Evolutionary conservation across 495 filamentous ascomycete species (phyloP).

Genomic region (Aspergillus mulundensis): DNA sequence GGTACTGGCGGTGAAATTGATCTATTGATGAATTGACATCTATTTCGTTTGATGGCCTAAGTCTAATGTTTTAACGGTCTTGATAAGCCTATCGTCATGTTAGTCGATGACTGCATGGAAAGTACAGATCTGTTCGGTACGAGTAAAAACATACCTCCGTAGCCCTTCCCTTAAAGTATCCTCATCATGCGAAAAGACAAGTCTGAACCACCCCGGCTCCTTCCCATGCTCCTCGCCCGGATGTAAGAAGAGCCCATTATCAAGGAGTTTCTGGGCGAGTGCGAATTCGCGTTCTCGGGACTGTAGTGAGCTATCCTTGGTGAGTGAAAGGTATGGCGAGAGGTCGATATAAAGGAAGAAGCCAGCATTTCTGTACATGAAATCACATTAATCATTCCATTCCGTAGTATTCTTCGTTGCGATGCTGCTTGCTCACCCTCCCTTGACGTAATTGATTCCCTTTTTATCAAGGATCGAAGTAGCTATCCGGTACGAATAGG

Average conservation of each 20-base stretch:
- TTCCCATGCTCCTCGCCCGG: constrained; percentile 38
- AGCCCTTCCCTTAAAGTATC: constrained; percentile 30
- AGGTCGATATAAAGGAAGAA: constrained; percentile 52
- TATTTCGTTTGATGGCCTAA: too few species aligned
- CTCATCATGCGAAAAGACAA: constrained; percentile 41
- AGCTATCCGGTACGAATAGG: constrained; percentile 21
- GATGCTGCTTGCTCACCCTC: constrained; percentile 19
- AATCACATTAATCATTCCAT: too few species aligned
- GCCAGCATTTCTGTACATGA: constrained; percentile 39
- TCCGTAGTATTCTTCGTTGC: neutral
- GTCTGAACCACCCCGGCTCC: constrained; percentile 44
- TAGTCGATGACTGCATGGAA: neutral
- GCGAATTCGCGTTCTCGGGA: constrained; percentile 25
- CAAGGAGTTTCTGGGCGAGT: constrained; percentile 35
- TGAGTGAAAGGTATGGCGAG: constrained; percentile 26
- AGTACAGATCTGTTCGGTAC: too few species aligned
- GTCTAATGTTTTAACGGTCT: neutral
- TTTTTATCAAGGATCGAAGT: constrained; percentile 24
- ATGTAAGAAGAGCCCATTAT: constrained; percentile 42
- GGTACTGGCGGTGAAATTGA: neutral
- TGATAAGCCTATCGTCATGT: neutral
- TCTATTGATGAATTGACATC: neutral
- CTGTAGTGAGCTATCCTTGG: too few species aligned
- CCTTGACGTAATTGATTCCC: constrained; percentile 32
- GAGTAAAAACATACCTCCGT: constrained; percentile 34